Evolutionary conservation across 768 basidiomycete species (phyloP).

Genomic region (Rossbeevera mucosa): DNA sequence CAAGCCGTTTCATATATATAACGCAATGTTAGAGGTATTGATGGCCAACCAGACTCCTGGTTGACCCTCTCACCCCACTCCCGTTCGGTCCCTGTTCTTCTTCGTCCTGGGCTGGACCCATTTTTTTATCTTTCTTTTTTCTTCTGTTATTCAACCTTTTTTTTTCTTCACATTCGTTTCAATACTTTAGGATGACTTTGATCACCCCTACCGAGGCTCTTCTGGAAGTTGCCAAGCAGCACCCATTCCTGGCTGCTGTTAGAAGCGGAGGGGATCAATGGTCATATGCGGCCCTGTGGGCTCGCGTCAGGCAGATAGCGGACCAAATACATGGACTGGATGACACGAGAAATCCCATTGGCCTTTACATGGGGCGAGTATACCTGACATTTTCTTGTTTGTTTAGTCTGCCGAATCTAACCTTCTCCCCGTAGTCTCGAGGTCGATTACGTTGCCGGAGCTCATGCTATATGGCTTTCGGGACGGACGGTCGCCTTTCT

Average conservation of each 20-base stretch:
- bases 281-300: constrained; percentile 29
- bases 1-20: constrained; percentile 15
- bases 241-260: constrained; percentile 19
- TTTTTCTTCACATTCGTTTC: not conserved
- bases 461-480: constrained; percentile 28
- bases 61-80: constrained; percentile 7
- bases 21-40: not conserved
- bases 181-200: constrained; percentile 7
- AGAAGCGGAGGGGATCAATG: constrained; percentile 17
- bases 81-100: constrained; percentile 2
- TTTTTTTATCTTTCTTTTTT: not conserved
- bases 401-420: not conserved
- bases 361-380: constrained; percentile 23
- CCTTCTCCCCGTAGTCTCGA: constrained; percentile 17
- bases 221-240: constrained; percentile 29
- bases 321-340: constrained; percentile 22
- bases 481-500: constrained; percentile 28
- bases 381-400: not conserved
- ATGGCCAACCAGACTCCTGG: constrained; percentile 4
- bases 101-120: constrained; percentile 18
- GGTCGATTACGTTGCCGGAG: constrained; percentile 25
- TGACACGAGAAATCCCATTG: constrained; percentile 20
- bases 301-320: constrained; percentile 25
- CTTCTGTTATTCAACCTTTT: not conserved
- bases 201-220: constrained; percentile 29